Evolutionary conservation across 2,329 filamentous ascomycete genomes (phyloP).

Genomic region (Ophiobolus disseminans): DNA sequence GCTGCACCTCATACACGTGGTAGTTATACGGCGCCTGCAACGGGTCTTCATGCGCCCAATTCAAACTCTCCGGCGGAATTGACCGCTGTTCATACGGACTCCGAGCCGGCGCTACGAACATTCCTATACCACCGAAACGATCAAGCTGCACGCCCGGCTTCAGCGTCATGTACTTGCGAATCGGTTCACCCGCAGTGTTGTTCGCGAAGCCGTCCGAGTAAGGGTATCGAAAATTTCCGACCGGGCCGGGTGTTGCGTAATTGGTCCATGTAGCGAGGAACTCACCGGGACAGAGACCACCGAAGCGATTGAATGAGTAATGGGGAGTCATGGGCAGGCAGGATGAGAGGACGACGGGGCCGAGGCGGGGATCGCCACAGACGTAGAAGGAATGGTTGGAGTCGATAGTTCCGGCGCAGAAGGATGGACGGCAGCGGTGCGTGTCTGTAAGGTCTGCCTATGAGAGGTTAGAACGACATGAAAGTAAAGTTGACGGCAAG

Average conservation of each 20-base stretch:
- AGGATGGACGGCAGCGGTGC: background rate
- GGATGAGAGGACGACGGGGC: constrained; percentile 44
- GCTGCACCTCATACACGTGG: constrained; percentile 56
- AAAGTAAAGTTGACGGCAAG: background rate
- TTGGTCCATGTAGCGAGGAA: constrained; percentile 47
- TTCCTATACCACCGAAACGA: constrained; percentile 58
- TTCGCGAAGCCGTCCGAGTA: constrained; percentile 53
- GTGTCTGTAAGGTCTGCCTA: background rate
- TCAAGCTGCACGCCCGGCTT: constrained; percentile 54
- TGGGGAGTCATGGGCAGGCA: constrained; percentile 43
- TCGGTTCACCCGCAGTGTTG: constrained; percentile 44
- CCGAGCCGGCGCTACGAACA: constrained; percentile 53
- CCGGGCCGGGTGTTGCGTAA: background rate
- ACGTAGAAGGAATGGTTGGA: constrained; percentile 9
- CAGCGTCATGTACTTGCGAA: constrained; percentile 53
- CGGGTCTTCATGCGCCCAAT: constrained; percentile 39
- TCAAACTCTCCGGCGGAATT: constrained; percentile 56
- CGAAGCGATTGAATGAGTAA: constrained; percentile 45
- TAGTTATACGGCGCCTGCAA: constrained; percentile 56
- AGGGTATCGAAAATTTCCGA: constrained; percentile 49
- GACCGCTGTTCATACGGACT: constrained; percentile 58
- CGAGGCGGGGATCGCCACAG: constrained; percentile 37
- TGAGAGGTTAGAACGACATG: background rate
- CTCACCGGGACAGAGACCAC: constrained; percentile 50
- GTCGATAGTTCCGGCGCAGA: constrained; percentile 16